Percentiles rank a stretch among this genome's conserved stretches.
phyloP scores from a whole-genome alignment of 305 asterid genomes.

The Fraxinus platypoda region DNA sequence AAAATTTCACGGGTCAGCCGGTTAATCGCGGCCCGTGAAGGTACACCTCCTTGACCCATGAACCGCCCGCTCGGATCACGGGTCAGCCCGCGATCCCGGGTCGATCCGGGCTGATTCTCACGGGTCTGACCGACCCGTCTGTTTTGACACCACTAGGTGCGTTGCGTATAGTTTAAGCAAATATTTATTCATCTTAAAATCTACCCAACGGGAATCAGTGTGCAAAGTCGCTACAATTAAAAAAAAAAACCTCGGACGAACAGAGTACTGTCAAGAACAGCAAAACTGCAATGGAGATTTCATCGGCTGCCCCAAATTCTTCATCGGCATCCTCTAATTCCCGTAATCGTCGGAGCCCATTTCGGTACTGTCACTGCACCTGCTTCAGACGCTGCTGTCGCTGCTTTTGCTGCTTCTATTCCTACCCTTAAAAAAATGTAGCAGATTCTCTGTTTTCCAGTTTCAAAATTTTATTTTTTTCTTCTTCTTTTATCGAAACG shows the following conservation, averaged over 20 bases:
- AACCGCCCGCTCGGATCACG: too few species aligned
- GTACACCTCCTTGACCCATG: too few species aligned
- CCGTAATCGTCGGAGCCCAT: constrained; percentile 16
- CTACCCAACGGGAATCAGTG: not conserved
- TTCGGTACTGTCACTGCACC: constrained; percentile 21
- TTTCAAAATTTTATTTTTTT: not conserved
- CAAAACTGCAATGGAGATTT: not conserved
- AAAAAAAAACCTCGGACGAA: not conserved
- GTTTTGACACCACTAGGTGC: too few species aligned
- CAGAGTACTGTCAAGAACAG: not conserved
- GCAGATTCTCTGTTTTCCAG: not conserved
- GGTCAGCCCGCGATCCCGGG: too few species aligned
- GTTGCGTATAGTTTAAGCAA: not conserved
- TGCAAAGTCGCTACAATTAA: not conserved
- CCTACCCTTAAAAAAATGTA: constrained; percentile 22
- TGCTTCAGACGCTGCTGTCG: constrained; percentile 36
- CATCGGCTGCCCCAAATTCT: constrained; percentile 10
- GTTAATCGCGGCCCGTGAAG: too few species aligned
- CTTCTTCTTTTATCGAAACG: not conserved
- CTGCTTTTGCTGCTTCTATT: constrained; percentile 33
- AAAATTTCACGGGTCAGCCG: too few species aligned
- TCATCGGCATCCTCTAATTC: constrained; percentile 6
- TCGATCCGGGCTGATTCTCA: too few species aligned
- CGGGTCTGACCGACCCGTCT: too few species aligned
- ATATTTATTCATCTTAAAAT: not conserved